Evolutionary conservation across 805 yeast species (phyloP).

Genomic region (Dipodascus albidus): DNA sequence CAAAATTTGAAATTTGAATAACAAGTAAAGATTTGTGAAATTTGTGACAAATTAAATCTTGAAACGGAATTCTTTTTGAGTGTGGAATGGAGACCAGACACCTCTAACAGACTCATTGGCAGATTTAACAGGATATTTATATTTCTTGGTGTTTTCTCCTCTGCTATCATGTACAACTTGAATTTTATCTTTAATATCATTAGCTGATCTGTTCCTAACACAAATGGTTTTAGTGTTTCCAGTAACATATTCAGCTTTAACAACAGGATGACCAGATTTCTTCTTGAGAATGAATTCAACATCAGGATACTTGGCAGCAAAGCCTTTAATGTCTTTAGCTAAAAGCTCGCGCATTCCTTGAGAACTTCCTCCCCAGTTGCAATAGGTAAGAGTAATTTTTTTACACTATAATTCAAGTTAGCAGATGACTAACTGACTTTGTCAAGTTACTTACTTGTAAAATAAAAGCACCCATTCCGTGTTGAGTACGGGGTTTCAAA

Average conservation of each 20-base stretch:
- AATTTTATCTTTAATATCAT: conserved; percentile 53
- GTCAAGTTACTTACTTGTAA: not conserved
- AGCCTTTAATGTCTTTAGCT: conserved; percentile 35
- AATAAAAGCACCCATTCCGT: conserved; percentile 27
- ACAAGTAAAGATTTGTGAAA: too few relatives aligned
- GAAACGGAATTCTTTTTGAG: conserved; percentile 38
- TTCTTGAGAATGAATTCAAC: conserved; percentile 61
- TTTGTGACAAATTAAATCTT: conserved; percentile 28
- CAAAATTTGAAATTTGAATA: too few relatives aligned
- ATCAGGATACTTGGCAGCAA: conserved; percentile 52
- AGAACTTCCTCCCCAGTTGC: conserved; percentile 96
- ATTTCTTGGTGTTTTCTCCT: conserved; percentile 49
- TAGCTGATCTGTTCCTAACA: conserved; percentile 57
- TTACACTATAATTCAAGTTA: conserved; percentile 39
- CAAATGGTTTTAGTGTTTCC: conserved; percentile 51
- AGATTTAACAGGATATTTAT: conserved; percentile 72
- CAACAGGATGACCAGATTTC: conserved; percentile 74
- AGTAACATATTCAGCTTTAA: conserved; percentile 45
- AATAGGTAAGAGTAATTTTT: conserved; percentile 63
- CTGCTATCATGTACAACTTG: conserved; percentile 52
- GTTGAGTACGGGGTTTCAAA: conserved; percentile 14
- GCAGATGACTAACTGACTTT: not conserved
- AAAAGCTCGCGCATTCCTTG: conserved; percentile 69
- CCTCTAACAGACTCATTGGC: conserved; percentile 83
- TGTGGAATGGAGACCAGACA: conserved; percentile 94